phyloP scores from a whole-genome alignment of 202 grass and related monocot genomes.

The Brachypodium distachyon region DNA sequence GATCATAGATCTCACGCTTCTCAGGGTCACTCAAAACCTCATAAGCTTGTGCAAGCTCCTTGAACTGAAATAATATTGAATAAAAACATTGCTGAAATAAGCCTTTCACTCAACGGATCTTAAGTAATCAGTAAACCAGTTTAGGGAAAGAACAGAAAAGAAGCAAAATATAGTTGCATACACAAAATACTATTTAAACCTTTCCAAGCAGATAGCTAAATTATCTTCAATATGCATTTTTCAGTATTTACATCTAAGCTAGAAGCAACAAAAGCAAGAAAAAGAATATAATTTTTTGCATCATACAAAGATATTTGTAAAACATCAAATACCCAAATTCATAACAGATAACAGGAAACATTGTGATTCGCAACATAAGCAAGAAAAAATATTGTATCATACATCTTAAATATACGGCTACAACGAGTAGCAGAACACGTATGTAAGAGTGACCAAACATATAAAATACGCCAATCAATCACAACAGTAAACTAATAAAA shows the following conservation, averaged over 20 bases:
- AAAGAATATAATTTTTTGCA: not conserved
- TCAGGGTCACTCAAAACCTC: slow-evolving; percentile 86
- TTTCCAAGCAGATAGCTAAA: not conserved
- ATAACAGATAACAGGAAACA: not conserved
- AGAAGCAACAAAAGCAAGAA: not conserved
- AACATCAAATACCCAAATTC: not conserved
- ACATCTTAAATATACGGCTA: not conserved
- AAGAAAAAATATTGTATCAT: not conserved
- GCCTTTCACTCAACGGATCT: not conserved
- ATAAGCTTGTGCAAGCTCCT: slow-evolving; percentile 90
- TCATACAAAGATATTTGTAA: not conserved
- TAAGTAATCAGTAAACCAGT: not conserved
- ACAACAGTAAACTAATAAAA: not conserved
- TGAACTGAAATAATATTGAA: slow-evolving; percentile 65
- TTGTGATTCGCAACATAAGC: not conserved
- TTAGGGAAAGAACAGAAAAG: not conserved
- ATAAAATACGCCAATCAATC: not conserved
- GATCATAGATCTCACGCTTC: slow-evolving; percentile 91
- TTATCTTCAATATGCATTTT: not conserved
- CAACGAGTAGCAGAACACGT: not conserved
- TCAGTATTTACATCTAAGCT: not conserved
- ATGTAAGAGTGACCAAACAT: not conserved
- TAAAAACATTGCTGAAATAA: not conserved
- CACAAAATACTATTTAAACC: not conserved
- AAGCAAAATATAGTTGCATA: not conserved